Conservation (phyloP, 2,329 filamentous ascomycete genomes). For the Talaromyces piceae region DNA sequence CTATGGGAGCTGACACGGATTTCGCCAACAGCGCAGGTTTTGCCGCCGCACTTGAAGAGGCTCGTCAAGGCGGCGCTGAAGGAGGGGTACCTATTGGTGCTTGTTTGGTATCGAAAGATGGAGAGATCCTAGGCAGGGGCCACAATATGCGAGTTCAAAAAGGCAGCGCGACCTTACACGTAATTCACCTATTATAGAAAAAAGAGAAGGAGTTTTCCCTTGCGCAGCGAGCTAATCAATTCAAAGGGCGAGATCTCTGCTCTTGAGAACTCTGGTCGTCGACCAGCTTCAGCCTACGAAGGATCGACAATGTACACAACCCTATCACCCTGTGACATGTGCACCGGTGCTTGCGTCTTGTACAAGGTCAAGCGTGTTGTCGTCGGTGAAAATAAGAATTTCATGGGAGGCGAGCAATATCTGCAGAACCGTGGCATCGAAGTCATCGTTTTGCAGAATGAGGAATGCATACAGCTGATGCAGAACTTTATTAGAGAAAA, state of each 20-base stretch:
- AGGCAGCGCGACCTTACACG: conserved; percentile 63
- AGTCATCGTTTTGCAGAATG: conserved; percentile 61
- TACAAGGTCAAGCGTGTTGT: conserved; percentile 69
- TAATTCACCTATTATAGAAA: conserved; percentile 27
- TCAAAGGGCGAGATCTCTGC: conserved; percentile 65
- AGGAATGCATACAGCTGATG: conserved; percentile 62
- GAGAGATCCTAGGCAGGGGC: conserved; percentile 61
- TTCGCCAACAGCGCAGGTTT: conserved; percentile 44
- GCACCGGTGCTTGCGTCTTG: conserved; percentile 67
- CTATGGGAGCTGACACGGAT: background rate
- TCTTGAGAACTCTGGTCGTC: conserved; percentile 65
- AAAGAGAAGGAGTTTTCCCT: background rate
- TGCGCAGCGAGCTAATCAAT: background rate
- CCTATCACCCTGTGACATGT: conserved; percentile 74
- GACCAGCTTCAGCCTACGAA: conserved; percentile 61
- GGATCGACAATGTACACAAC: conserved; percentile 79
- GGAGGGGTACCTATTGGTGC: conserved; percentile 55
- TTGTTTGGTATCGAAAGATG: conserved; percentile 59
- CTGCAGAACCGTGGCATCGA: conserved; percentile 61
- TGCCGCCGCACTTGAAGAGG: conserved; percentile 51
- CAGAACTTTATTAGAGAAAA: conserved; percentile 63
- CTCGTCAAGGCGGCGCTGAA: conserved; percentile 47
- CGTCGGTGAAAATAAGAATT: conserved; percentile 70
- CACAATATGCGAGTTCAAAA: conserved; percentile 72
- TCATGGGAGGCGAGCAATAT: conserved; percentile 65